Conservation (phyloP, 2,329 filamentous ascomycete genomes). For the Ambrosiella cleistominuta region DNA sequence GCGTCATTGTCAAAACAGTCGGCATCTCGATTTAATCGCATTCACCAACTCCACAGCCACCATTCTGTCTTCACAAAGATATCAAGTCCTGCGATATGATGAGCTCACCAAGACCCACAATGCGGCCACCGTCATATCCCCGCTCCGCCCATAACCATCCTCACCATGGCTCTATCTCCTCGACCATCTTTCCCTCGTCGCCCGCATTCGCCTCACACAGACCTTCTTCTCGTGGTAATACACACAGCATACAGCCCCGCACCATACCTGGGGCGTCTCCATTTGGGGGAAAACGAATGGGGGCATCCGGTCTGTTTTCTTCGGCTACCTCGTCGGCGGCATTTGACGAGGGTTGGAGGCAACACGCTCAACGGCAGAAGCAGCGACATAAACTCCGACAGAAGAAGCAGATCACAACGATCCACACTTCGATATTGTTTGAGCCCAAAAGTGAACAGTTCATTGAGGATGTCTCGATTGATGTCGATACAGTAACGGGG, state of each 20-base stretch:
- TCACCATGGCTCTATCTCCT: not conserved
- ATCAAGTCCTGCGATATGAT: not conserved
- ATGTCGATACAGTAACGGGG: slow-evolving; percentile 23
- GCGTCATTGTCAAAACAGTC: too few species aligned
- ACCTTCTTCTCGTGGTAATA: not conserved
- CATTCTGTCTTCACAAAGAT: too few species aligned
- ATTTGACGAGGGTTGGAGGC: slow-evolving; percentile 4
- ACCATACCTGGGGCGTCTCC: not conserved
- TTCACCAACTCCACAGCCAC: too few species aligned
- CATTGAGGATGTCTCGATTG: slow-evolving; percentile 25
- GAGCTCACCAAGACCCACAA: not conserved
- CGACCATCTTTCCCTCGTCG: not conserved
- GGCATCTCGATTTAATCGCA: too few species aligned
- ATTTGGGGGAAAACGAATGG: not conserved
- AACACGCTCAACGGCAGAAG: not conserved
- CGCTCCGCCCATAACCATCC: not conserved
- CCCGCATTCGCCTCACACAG: not conserved
- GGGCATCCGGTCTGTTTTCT: not conserved
- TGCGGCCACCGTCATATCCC: not conserved
- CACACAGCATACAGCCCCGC: not conserved
- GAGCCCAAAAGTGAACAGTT: slow-evolving; percentile 27
- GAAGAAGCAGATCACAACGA: slow-evolving; percentile 14
- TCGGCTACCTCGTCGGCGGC: not conserved
- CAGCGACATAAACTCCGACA: not conserved
- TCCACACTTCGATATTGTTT: slow-evolving; percentile 32